Base-by-base conservation (phyloP, 129 eudicot genomes). In the Flaveria linearis region DNA sequence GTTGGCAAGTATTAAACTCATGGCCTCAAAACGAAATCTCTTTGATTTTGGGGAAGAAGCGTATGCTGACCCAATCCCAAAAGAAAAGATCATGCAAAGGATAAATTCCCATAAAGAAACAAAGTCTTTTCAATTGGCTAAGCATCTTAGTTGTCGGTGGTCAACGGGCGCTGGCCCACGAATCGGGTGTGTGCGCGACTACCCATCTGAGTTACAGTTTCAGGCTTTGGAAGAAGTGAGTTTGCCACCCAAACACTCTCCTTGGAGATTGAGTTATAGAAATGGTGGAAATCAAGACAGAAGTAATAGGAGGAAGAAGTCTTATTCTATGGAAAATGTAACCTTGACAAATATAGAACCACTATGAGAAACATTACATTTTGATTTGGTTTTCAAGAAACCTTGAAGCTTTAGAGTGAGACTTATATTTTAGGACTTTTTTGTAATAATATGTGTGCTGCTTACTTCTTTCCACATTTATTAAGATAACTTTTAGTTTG, bases 111-210 rank as follows among this genome's bases (percentile, higher is more conserved):
- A 86, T 46, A 91, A 83, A 74, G 88, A 83, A 77, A 80, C 69
- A 68, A 86, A 68, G 68, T 88, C 91, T 28, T 86, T 84, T 51
- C 89, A 84, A 76, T 82, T 91, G 72, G 96, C 88, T n/a, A 72
- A 88, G 22, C 93, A 84, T 18, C 67, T 86, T 71, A 78, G 84
- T 51, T 88, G 91, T 62, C 84, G 56, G 74, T 91, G 97, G 97
- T 84, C 91, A 18, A 86, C 93, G 1, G 97, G 97, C 18, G 97
- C 86, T 1, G 97, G 97, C 28, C 91, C 97, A 0, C 78, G 97
- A 50, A 91, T 91, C 10, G 97, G 97, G 65, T 91, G 91, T 46
- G 76, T 91, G 82, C 84, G 91, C 71, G 97, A 91, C 74, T 91
- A 88, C 80, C 97, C 97, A 3, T 47, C 80, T 4, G 88, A 88